phyloP scores from a whole-genome alignment of 306 rosid genomes.

The Trifolium pratense region DNA sequence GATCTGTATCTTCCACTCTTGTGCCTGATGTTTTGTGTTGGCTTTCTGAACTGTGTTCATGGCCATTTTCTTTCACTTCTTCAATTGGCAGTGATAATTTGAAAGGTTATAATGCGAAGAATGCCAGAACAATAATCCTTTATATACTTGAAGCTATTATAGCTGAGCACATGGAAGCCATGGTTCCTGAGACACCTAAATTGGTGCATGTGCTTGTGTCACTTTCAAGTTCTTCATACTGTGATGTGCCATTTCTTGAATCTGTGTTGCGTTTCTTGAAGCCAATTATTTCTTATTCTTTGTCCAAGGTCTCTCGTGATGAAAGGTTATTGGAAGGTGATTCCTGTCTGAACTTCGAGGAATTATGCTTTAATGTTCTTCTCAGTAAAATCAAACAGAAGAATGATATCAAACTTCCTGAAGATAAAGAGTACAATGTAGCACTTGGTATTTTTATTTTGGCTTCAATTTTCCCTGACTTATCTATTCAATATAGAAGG shows the following conservation, averaged over 20 bases:
- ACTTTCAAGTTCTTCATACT: conserved; percentile 74
- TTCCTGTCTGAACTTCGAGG: conserved; percentile 79
- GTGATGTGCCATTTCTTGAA: conserved; percentile 90
- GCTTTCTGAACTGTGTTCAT: conserved; percentile 82
- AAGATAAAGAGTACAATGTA: conserved; percentile 54
- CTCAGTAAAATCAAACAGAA: conserved; percentile 57
- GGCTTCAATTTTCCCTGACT: conserved; percentile 79
- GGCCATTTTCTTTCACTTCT: conserved; percentile 70
- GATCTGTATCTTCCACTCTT: conserved; percentile 71
- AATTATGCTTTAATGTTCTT: conserved; percentile 82
- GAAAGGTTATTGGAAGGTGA: conserved; percentile 65
- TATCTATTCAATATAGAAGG: conserved; percentile 70
- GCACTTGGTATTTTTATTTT: conserved; percentile 80
- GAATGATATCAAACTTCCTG: conserved; percentile 50
- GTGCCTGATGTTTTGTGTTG: conserved; percentile 89
- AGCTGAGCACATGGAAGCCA: conserved; percentile 88
- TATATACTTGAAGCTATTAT: conserved; percentile 81
- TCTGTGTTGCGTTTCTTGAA: conserved; percentile 71
- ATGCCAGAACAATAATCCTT: conserved; percentile 84
- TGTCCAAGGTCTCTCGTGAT: conserved; percentile 67
- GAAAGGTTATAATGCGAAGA: conserved; percentile 83
- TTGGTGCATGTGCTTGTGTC: conserved; percentile 80
- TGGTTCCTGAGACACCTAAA: conserved; percentile 89
- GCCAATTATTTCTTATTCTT: conserved; percentile 86
- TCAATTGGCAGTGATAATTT: conserved; percentile 48